These are phyloP conservation scores for Epicoccum nigrum DNA, from an alignment of 2,329 filamentous ascomycete genomes.

Conservation along the genomic window DNA sequence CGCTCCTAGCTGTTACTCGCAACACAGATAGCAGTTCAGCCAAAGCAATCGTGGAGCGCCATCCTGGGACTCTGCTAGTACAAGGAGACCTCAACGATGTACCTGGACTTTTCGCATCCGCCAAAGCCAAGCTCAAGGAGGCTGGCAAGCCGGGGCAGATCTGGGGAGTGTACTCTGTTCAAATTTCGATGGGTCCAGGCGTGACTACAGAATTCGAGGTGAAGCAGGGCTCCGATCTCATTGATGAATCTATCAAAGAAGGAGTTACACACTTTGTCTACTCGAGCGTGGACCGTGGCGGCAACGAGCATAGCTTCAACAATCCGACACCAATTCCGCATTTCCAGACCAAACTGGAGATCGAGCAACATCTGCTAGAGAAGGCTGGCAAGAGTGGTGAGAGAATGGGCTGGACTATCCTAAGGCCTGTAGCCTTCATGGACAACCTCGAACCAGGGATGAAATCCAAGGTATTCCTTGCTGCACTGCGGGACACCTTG, in stretches of 20 bases:
- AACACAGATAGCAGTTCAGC: constrained; percentile 59
- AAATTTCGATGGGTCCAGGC: constrained; percentile 55
- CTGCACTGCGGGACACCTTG: constrained; percentile 51
- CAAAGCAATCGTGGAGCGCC: constrained; percentile 54
- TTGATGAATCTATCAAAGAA: constrained; percentile 63
- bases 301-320: constrained; percentile 58
- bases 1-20: constrained; percentile 67
- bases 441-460: constrained; percentile 61
- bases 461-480: constrained; percentile 56
- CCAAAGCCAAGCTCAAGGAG: constrained; percentile 46
- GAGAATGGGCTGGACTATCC: constrained; percentile 65
- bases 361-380: constrained; percentile 66
- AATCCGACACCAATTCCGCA: constrained; percentile 60
- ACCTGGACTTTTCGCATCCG: constrained; percentile 57
- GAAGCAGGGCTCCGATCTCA: constrained; percentile 62
- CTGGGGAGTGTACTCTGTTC: constrained; percentile 68
- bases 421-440: constrained; percentile 68
- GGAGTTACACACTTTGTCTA: constrained; percentile 68
- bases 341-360: constrained; percentile 66
- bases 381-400: constrained; percentile 49
- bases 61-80: constrained; percentile 60
- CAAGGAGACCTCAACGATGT: constrained; percentile 63
- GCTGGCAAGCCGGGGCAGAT: constrained; percentile 47
- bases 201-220: constrained; percentile 56
- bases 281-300: constrained; percentile 68